phyloP scores from a whole-genome alignment of 2,329 filamentous ascomycete genomes.

The Ustulina deusta region DNA sequence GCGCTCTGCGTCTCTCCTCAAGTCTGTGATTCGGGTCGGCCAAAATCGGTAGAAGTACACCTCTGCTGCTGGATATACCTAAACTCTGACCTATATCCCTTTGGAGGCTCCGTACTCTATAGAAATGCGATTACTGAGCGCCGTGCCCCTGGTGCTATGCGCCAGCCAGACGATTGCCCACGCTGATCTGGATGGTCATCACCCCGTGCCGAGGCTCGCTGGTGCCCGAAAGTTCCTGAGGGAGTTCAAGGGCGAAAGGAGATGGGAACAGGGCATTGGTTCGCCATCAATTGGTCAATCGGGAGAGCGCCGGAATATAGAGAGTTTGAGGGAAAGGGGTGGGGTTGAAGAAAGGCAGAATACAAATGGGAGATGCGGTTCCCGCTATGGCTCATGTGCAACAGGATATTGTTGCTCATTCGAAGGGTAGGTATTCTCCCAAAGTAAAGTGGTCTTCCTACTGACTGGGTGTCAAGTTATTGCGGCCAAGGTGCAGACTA shows the following conservation, averaged over 20 bases:
- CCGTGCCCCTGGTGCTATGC: conserved; percentile 44
- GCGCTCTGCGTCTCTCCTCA: conserved; percentile 16
- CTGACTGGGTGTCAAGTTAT: conserved; percentile 44
- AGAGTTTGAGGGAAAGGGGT: conserved; percentile 31
- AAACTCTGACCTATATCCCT: conserved; percentile 34
- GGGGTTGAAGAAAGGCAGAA: conserved; percentile 46
- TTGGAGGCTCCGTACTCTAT: background rate
- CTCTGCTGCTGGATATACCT: conserved; percentile 19
- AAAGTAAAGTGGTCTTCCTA: conserved; percentile 6
- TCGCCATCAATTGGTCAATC: conserved; percentile 27
- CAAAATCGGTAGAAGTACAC: conserved; percentile 23
- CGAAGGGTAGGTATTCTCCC: conserved; percentile 47
- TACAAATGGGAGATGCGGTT: conserved; percentile 45
- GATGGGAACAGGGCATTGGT: conserved; percentile 41
- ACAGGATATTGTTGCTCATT: conserved; percentile 50
- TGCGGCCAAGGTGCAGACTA: conserved; percentile 47
- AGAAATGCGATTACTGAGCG: conserved; percentile 44
- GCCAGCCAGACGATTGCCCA: conserved; percentile 48
- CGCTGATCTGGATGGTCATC: conserved; percentile 35
- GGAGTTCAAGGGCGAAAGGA: conserved; percentile 44
- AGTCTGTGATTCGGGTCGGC: conserved; percentile 19
- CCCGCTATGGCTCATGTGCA: conserved; percentile 45
- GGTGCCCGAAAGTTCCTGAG: conserved; percentile 48
- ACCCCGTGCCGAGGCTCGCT: conserved; percentile 45
- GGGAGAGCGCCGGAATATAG: conserved; percentile 24